Base-by-base conservation (phyloP, 176 grass and related monocot genomes). In the Oryza meridionalis region DNA sequence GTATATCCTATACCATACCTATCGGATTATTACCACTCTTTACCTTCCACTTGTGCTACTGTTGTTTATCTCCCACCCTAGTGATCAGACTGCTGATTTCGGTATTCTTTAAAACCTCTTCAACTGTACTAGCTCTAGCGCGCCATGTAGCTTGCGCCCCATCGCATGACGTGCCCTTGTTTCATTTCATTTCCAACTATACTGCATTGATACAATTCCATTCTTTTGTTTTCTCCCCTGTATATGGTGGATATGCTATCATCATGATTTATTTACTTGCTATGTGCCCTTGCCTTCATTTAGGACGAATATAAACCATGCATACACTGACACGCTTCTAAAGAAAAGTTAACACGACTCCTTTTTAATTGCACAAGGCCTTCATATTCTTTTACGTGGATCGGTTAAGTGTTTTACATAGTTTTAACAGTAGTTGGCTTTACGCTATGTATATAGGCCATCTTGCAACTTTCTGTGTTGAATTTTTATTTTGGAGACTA, bases 1-100 rank as follows among this genome's bases (percentile, higher is more conserved):
- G 29, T 9, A 78, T 6, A 75, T 14, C 62, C 25, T 16, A 85
- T 58, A 75, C 72, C 19, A 82, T 58, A 75, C 66, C 19, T 37
- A 40, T 72, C 37, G 38, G 26, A 67, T 78, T 32, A 19, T 15
- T 70, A 19, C 19, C 33, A 19, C 65, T 75, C 10, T 44, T 47
- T 59, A 47, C 9, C 37, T 24, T n/a, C 61, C 53, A 19, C 19
- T 85, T 70, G 67, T 15, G 26, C 49, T 12, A 8, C 50, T 4
- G 0, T 33, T 74, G 45, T 74, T 73, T 47, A 46, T 16, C 73
- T 47, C 17, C 73, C 51, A 35, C 33, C 33, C 51, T 17, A 51
- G 49, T 15, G 15, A 55, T 9, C 42, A 40, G 9, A 43, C 1
- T 61, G 8, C 14, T 33, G 37, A 72, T 69, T 37, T 37, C 0